Base-by-base conservation (phyloP, 1,284 basidiomycete genomes). In the Xerocomus nothofagi region DNA sequence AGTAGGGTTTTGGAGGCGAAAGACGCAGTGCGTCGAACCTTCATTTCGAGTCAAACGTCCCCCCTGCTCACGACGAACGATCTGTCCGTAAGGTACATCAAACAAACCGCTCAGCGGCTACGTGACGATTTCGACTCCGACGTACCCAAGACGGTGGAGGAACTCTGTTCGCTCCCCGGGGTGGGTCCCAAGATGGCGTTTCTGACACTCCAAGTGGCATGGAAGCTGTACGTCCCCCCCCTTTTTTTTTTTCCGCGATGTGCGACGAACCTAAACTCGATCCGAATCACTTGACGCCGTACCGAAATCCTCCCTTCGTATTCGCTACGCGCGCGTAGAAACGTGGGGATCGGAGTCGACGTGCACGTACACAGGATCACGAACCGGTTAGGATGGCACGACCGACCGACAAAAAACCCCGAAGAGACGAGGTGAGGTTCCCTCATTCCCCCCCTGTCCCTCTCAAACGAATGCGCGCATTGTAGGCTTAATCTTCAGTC, bases 101-200 rank as follows among this genome's bases (percentile, higher is more conserved):
- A 86, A 60, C 78, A 83, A 57, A 79, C 90, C 0, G 87, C 92
- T 0, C 71, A 78, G 48, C 76, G 74, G 36, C 73, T 91, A n/a
- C 73, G 78, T 14, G 83, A 90, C 50, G 76, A 87, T 0, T 88
- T 91, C 50, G 79, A 79, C 46, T 81, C 84, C 1, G 93, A 96
- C 56, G 85, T 96, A 0, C 93, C 93, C 0, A 85, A 89, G 64
- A 93, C 90, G 0, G 82, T 88, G 2, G 91, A 94, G 41, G 91
- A 91, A 44, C 73, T 97, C 10, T 90, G 91, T 56, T 84, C 85
- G 15, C 71, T 97, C 9, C 84, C 84, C 4, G 93, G 93, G 0
- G 92, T 96, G 0, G 93, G 94, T 0, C 93, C 92, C 0, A 97
- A 97, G 69, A 94, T 97, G 91, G 91, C 90, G 1, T 93, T 91